Evolutionary conservation across 2,329 filamentous ascomycete genomes (phyloP).

Genomic region (Meredithiella fracta): DNA sequence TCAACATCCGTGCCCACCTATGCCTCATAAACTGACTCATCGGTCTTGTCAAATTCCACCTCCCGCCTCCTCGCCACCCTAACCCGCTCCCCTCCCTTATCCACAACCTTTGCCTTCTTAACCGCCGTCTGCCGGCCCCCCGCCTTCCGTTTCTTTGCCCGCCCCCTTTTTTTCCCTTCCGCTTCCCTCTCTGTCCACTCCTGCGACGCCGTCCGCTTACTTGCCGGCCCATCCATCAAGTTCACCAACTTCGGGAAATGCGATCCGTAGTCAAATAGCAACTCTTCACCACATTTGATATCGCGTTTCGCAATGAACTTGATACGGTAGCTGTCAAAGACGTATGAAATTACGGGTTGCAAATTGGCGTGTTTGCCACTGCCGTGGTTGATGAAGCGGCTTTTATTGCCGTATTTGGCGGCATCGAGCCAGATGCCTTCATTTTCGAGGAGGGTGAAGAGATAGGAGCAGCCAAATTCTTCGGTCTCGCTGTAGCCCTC

Average conservation of each 20-base stretch:
- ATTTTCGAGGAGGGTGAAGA: constrained; percentile 42
- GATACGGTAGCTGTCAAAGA: constrained; percentile 62
- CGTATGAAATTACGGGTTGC: constrained; percentile 49
- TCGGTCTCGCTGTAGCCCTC: constrained; percentile 40
- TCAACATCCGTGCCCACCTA: too few species aligned
- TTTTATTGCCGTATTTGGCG: constrained; percentile 62
- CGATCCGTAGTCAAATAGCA: constrained; percentile 69
- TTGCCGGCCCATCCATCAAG: constrained; percentile 6
- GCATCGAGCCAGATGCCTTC: constrained; percentile 56
- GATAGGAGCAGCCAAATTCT: constrained; percentile 44
- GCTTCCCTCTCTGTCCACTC: not conserved
- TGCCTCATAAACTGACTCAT: not conserved
- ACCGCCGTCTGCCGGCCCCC: not conserved
- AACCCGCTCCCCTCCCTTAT: not conserved
- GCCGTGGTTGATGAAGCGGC: constrained; percentile 71
- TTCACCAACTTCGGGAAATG: constrained; percentile 43
- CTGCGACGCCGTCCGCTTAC: constrained; percentile 3
- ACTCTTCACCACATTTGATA: constrained; percentile 55
- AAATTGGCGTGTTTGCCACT: constrained; percentile 33
- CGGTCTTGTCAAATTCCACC: not conserved
- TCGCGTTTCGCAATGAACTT: constrained; percentile 52
- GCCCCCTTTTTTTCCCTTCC: not conserved
- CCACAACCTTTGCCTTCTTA: not conserved
- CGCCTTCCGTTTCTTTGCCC: not conserved
- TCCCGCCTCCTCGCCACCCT: not conserved